phyloP scores from a whole-genome alignment of 768 basidiomycete species.

The Kwoniella mangroviensis region DNA sequence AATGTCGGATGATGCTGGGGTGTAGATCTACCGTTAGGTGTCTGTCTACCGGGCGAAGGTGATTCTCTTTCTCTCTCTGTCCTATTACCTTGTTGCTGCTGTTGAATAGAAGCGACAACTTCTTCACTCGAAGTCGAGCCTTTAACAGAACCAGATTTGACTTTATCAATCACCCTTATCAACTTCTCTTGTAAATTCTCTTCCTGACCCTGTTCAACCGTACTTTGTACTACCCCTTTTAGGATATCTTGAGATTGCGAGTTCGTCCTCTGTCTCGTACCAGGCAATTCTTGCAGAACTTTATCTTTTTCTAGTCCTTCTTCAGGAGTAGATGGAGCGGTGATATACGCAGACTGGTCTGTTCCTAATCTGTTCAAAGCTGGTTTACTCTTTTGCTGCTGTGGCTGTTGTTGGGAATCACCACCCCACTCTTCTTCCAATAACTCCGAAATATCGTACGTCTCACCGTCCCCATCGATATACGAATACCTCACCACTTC shows the following conservation, averaged over 20 bases:
- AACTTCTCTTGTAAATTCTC: constrained; percentile 56
- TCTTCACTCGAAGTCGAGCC: constrained; percentile 14
- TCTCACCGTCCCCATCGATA: constrained; percentile 85
- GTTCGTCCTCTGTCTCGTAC: background rate
- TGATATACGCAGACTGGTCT: constrained; percentile 52
- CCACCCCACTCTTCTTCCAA: constrained; percentile 78
- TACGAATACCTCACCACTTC: constrained; percentile 90
- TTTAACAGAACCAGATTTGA: constrained; percentile 43
- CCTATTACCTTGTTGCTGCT: background rate
- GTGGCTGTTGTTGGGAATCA: constrained; percentile 3
- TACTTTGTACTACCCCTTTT: constrained; percentile 49
- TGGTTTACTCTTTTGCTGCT: constrained; percentile 21
- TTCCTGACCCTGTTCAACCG: constrained; percentile 27
- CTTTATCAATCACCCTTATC: constrained; percentile 58
- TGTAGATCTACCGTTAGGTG: constrained; percentile 25
- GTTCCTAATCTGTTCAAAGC: constrained; percentile 33
- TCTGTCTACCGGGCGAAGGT: constrained; percentile 6
- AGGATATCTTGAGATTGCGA: constrained; percentile 49
- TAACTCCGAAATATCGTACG: constrained; percentile 90
- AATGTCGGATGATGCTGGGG: constrained; percentile 24
- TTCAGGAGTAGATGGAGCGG: constrained; percentile 54
- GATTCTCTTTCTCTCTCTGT: background rate
- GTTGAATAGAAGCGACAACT: constrained; percentile 6
- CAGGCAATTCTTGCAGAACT: background rate
- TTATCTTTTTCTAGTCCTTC: constrained; percentile 17